These are phyloP conservation scores for Penicillium sp. DNA, from an alignment of 2,329 filamentous ascomycete genomes.

Conservation along the genomic window DNA sequence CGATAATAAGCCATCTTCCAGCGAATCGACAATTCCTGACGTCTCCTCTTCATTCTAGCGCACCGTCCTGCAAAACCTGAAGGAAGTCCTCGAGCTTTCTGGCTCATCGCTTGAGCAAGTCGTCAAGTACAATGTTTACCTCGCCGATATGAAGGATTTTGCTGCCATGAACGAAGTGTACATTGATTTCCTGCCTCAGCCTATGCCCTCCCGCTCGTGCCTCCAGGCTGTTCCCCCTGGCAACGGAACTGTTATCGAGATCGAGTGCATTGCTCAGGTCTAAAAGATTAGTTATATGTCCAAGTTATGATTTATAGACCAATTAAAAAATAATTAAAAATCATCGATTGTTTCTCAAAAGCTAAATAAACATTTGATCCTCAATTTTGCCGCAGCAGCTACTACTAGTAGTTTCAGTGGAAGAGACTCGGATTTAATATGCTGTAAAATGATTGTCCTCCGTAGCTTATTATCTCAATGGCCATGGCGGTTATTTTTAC, in stretches of 20 bases:
- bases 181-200: constrained; percentile 46
- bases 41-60: constrained; percentile 16
- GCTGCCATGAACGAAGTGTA: constrained; percentile 31
- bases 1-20: neutral
- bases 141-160: constrained; percentile 63
- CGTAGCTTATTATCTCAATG: no score
- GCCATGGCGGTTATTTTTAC: no score
- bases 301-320: neutral
- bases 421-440: no score
- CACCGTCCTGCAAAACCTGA: constrained; percentile 55
- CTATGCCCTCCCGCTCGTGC: constrained; percentile 50
- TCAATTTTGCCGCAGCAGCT: no score
- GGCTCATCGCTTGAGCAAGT: constrained; percentile 63
- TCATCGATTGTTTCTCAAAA: no score
- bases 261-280: constrained; percentile 50
- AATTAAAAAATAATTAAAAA: neutral
- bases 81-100: constrained; percentile 46
- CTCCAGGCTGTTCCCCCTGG: constrained; percentile 47
- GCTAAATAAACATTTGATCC: no score
- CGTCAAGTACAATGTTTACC: constrained; percentile 67
- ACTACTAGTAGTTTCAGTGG: no score
- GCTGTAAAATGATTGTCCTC: no score
- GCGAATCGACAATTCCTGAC: neutral
- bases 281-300: constrained; percentile 17
- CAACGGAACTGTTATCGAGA: constrained; percentile 49